These are phyloP conservation scores for Farysia itapuensis DNA, from an alignment of 1,284 basidiomycete genomes.

Conservation along the genomic window DNA sequence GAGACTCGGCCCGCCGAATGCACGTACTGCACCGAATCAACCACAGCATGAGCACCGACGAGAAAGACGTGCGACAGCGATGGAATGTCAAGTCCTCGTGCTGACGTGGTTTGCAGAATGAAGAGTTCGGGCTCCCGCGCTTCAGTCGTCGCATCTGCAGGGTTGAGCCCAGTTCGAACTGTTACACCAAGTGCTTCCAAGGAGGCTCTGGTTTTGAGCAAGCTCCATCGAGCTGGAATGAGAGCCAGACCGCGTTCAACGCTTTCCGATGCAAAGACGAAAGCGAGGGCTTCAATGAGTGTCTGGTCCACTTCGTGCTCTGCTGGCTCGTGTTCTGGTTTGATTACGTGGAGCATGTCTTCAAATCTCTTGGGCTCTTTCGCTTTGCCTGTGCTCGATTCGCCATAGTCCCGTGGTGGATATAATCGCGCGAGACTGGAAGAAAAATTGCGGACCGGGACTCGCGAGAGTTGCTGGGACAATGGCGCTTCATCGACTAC, in stretches of 20 bases:
- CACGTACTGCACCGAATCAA: conserved; percentile 51
- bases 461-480: conserved; percentile 9
- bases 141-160: background rate
- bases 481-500: conserved; percentile 46
- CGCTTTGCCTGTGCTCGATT: background rate
- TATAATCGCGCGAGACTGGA: conserved; percentile 19
- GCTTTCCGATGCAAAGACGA: conserved; percentile 44
- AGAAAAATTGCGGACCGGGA: conserved; percentile 32
- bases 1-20: conserved; percentile 55
- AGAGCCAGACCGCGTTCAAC: conserved; percentile 45
- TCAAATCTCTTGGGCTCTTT: background rate
- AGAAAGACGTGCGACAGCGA: conserved; percentile 54
- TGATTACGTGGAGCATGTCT: conserved; percentile 6
- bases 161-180: conserved; percentile 20
- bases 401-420: background rate
- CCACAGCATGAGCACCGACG: conserved; percentile 45
- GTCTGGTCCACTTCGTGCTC: conserved; percentile 41
- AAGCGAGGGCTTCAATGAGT: conserved; percentile 49
- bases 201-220: conserved; percentile 28
- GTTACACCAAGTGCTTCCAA: conserved; percentile 49
- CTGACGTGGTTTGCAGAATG: conserved; percentile 44
- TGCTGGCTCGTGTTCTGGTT: conserved; percentile 15
- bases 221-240: conserved; percentile 51
- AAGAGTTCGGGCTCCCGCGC: conserved; percentile 27
- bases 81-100: conserved; percentile 55